phyloP scores from a whole-genome alignment of 2,329 filamentous ascomycete species.

The Clarireedia sp. region DNA sequence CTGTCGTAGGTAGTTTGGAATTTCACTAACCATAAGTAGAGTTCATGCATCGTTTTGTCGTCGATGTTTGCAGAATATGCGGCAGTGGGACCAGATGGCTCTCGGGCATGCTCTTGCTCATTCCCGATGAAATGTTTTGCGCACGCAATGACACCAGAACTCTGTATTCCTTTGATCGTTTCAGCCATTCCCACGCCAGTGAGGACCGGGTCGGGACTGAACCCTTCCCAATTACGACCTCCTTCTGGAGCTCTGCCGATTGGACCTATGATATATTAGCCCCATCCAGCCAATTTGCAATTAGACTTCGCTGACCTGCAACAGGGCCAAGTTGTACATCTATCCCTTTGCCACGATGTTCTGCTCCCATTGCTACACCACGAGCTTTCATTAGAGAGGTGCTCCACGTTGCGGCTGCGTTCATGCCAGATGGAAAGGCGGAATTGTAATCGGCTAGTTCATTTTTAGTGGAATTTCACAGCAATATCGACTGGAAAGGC shows the following conservation, averaged over 20 bases:
- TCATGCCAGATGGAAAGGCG: slow-evolving; percentile 71
- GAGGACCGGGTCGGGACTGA: slow-evolving; percentile 67
- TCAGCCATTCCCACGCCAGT: slow-evolving; percentile 64
- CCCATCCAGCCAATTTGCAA: too few relatives aligned
- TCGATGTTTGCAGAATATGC: slow-evolving; percentile 47
- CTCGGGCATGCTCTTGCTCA: slow-evolving; percentile 54
- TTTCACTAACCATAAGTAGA: slow-evolving; percentile 40
- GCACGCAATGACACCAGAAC: slow-evolving; percentile 72
- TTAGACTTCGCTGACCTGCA: slow-evolving; percentile 40
- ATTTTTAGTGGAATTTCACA: slow-evolving; percentile 32
- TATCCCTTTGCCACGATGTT: slow-evolving; percentile 65
- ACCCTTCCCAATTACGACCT: slow-evolving; percentile 64
- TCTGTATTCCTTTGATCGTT: slow-evolving; percentile 69
- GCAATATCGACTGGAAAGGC: background rate
- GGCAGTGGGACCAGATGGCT: slow-evolving; percentile 36
- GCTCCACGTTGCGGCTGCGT: slow-evolving; percentile 65
- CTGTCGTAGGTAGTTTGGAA: slow-evolving; percentile 35
- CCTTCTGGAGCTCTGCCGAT: slow-evolving; percentile 59
- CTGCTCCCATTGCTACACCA: slow-evolving; percentile 59
- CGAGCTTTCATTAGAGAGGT: slow-evolving; percentile 63
- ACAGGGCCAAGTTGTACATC: slow-evolving; percentile 67
- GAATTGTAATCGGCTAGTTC: slow-evolving; percentile 57
- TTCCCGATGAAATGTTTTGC: slow-evolving; percentile 65
- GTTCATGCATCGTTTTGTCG: slow-evolving; percentile 52
- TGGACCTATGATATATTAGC: slow-evolving; percentile 28